Base-by-base conservation (phyloP, 2,329 filamentous ascomycete species). In the Aspergillus thermomutatus region DNA sequence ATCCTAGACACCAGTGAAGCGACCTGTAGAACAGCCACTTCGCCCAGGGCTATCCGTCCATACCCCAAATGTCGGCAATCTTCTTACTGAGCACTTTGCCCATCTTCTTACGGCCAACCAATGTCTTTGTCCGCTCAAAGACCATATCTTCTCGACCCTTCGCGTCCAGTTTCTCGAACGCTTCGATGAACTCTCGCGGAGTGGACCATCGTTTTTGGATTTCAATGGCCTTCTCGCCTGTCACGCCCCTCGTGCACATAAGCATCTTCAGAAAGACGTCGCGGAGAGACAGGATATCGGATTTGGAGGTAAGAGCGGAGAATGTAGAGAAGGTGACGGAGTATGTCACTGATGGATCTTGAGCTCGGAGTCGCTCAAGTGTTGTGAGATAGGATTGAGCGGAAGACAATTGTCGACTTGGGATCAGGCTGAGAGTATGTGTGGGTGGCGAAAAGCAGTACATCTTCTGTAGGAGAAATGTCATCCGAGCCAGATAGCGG, bases 221-320 rank as follows among this genome's bases (percentile, higher is more conserved):
- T 72, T 91, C 89, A 4, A 92, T 72, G 0, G 90, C 90, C 65
- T 89, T 90, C 64, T 92, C 89, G 3, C 87, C 88, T 0, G 88
- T 90, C 11, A 94, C 79, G 1, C 89, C 88, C 54, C 83, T 83
- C 1, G 84, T 90, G 60, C 88, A 91, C 89, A 94, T 92, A 49
- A 94, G 80, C 89, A 94, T 93, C 72, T 92, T 92, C 26, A 94
- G 76, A 64, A 85, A 93, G 0, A 92, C 72, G 64, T 94, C 90
- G 54, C 88, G 80, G 9, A 93, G 76, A 0, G 89, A 90, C 64
- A 91, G 83, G 57, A 83, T 83, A 52, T 90, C 87, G 0, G 88
- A 90, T 71, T 94, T 94, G 8, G 87, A 90, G 0, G 85, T 85
- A 47, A 93, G 75, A 0, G 85, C 86, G 0, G 87, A 84, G 69